A percentile compares a stretch with the other conserved stretches of the same genome.
Conservation (phyloP, 2,329 filamentous ascomycete species). For the Fusarium sp. region DNA sequence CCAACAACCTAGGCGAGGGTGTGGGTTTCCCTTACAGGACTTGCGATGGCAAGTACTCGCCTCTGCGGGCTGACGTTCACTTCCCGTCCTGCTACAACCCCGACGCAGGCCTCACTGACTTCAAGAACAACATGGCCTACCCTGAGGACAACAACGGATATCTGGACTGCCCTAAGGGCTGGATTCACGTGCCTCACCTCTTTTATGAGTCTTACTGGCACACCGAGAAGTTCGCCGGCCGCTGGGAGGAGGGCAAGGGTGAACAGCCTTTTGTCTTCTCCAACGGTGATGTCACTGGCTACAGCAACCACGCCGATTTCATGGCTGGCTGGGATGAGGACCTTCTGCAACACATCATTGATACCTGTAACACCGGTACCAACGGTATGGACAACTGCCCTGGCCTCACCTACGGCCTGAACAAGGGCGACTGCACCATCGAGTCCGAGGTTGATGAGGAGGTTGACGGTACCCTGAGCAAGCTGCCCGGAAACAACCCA, state of each 20-base stretch:
- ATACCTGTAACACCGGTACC: slow-evolving; percentile 71
- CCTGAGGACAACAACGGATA: slow-evolving; percentile 63
- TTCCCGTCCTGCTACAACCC: slow-evolving; percentile 82
- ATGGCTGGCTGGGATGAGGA: slow-evolving; percentile 76
- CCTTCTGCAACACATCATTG: slow-evolving; percentile 73
- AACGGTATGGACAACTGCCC: slow-evolving; percentile 71
- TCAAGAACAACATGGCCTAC: slow-evolving; percentile 73
- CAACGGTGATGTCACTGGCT: slow-evolving; percentile 77
- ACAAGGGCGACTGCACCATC: slow-evolving; percentile 63
- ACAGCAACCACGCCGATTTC: slow-evolving; percentile 78
- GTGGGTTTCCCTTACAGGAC: slow-evolving; percentile 76
- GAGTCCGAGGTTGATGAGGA: slow-evolving; percentile 58
- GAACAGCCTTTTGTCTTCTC: slow-evolving; percentile 74
- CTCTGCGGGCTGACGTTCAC: slow-evolving; percentile 73
- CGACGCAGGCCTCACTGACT: slow-evolving; percentile 66
- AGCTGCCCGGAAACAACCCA: slow-evolving; percentile 66
- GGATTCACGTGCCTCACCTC: slow-evolving; percentile 65
- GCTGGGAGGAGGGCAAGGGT: slow-evolving; percentile 65
- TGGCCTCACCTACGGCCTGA: slow-evolving; percentile 64
- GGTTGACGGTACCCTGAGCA: slow-evolving; percentile 54
- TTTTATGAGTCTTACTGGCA: slow-evolving; percentile 72
- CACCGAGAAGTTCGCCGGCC: slow-evolving; percentile 61
- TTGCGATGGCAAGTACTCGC: slow-evolving; percentile 72
- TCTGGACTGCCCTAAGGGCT: slow-evolving; percentile 65
- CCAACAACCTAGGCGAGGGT: slow-evolving; percentile 65